Evolutionary conservation across 169 alveolate genomes (phyloP).

Genomic region (Blepharisma undulans): DNA sequence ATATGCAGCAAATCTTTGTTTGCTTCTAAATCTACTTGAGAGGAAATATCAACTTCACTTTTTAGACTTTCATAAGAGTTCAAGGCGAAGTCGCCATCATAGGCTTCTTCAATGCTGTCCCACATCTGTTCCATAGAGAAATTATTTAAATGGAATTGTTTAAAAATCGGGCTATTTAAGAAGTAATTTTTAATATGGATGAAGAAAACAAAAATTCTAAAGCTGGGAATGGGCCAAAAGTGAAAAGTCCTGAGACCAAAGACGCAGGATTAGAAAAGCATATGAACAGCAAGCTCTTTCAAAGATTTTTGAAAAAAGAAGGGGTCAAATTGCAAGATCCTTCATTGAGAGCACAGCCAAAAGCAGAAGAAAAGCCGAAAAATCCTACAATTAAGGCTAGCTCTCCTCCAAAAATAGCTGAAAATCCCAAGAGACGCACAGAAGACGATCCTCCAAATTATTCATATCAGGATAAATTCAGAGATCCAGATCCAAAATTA

Average conservation of each 20-base stretch:
- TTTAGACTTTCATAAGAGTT: not conserved
- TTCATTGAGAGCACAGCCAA: not conserved
- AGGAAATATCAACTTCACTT: not conserved
- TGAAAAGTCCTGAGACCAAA: not conserved
- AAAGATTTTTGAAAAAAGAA: constrained; percentile 23
- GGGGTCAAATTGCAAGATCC: constrained; percentile 14
- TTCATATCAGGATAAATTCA: not conserved
- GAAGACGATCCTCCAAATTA: not conserved
- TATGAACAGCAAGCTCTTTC: constrained; percentile 19
- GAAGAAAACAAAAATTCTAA: not conserved
- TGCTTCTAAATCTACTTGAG: not conserved
- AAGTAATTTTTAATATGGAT: not conserved
- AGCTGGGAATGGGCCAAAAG: not conserved
- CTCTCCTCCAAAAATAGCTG: not conserved
- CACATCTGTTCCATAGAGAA: not conserved
- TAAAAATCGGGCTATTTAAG: not conserved
- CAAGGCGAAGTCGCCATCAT: not conserved
- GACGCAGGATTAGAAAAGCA: constrained; percentile 28
- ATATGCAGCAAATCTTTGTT: not conserved
- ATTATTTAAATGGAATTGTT: not conserved
- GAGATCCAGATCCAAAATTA: not conserved
- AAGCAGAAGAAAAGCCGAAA: not conserved
- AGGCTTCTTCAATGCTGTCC: not conserved
- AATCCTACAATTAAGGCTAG: not conserved
- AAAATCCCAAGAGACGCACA: not conserved